Base-by-base conservation (phyloP, 2,329 filamentous ascomycete genomes). In the Didymella segeticola region DNA sequence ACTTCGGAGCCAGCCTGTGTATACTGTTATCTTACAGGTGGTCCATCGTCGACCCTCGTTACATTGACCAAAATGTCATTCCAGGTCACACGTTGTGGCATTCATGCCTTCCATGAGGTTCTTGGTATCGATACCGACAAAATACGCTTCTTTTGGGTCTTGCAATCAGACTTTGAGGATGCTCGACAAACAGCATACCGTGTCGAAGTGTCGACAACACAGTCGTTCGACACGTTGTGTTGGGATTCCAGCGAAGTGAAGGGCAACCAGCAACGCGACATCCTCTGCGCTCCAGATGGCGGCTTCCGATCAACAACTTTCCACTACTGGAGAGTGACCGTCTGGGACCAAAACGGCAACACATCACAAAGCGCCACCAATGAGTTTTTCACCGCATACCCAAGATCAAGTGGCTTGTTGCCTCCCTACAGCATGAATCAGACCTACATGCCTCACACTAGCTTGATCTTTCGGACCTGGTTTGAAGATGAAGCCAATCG, bases 351-450 rank as follows among this genome's bases (percentile, higher is more conserved):
- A 23, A 39, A 72, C 56, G 72, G 62, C 2, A 54, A 63, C 7
- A 26, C 54, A n/a, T 59, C 59, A 1, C 60, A 53, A 6, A 72
- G 72, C 38, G 34, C 55, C 0, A 20, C 62, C 14, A 72, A 75
- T 25, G 69, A 73, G 39, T 76, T 77, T 50, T 78, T 76, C 58
- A 76, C 74, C 1, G 71, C 75, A 3, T 77, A 77, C 30, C 73
- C 75, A 10, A 63, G 72, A 39, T 70, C 67, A 7, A 68, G 63
- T 39, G 56, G 56, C 0, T 57, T 75, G 14, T 51, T 77, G 14
- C 75, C 75, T 8, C 75, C 74, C 1, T 77, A 74, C 42, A 77
- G 74, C 56, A 77, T 78, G 74, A 77, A 77, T 43, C 74, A 77
- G 46, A 76, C 70, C 15, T 77, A 78, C 54, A 78, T 78, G 75